Evolutionary conservation across 345 rosid genomes (phyloP).

Genomic region (Melaleuca quinquenervia): DNA sequence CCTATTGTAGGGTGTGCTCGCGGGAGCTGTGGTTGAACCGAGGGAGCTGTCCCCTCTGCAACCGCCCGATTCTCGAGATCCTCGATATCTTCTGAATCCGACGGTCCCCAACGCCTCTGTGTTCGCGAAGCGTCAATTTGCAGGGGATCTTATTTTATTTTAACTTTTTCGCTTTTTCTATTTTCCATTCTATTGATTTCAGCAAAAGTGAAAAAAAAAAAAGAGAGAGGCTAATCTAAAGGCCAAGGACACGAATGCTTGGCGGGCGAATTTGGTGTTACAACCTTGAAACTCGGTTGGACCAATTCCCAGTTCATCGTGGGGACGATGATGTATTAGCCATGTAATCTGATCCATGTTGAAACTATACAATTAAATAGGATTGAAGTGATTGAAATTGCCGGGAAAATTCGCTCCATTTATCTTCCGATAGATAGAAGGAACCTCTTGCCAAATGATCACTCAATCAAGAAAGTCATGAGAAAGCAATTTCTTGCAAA

Average conservation of each 20-base stretch:
- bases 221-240: not conserved
- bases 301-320: not conserved
- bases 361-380: not conserved
- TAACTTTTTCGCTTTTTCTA: not conserved
- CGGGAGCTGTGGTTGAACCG: constrained; percentile 25
- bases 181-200: not conserved
- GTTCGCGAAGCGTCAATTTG: not conserved
- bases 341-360: not conserved
- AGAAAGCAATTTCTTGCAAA: not conserved
- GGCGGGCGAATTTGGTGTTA: not conserved
- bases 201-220: not conserved
- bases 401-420: not conserved
- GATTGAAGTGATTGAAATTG: not conserved
- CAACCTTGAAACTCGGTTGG: not conserved
- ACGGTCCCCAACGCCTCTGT: not conserved
- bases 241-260: not conserved
- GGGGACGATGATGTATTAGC: not conserved
- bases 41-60: constrained; percentile 24
- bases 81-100: constrained; percentile 18
- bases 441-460: not conserved
- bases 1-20: constrained; percentile 23
- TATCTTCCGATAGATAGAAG: not conserved
- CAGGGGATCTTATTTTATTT: not conserved
- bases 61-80: constrained; percentile 19
- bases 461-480: not conserved